Evolutionary conservation across 1,284 basidiomycete species (phyloP), one percentile per base, ranked within the genome.

Genomic region (Moniliella sp.): DNA sequence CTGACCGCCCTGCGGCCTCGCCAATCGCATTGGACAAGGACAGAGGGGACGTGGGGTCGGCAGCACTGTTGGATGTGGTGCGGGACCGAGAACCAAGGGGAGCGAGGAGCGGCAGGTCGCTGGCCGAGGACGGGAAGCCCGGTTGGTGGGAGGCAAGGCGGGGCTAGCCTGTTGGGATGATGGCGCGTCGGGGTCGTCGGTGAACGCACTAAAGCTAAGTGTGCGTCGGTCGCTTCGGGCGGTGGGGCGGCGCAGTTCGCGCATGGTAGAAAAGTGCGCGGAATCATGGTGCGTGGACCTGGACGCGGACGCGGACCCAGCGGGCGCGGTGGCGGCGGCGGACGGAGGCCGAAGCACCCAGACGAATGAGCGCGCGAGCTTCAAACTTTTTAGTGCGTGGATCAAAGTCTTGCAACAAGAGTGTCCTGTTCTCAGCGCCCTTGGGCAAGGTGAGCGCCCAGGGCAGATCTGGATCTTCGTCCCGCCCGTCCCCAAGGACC

Each of bases 401-500:
- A 23, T 23, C 21, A n/a, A 23, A 23, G n/a, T 23, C 21, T 7
- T n/a, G 7, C n/a, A 7, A 7, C 21, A 23, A 23, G 9, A 46
- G 18, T 13, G 28, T 26, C 45, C 44, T 45, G 4, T n/a, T n/a
- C n/a, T n/a, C 36, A 25, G 4, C 36, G 21, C 11, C 29, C 27
- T 13, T 31, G 30, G 25, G 39, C 40, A 23, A n/a, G n/a, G n/a
- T 23, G 21, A 23, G 21, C 21, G n/a, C 7, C 21, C 21, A 7
- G n/a, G 7, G 21, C 21, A 23, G 21, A 23, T 23, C 21, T 23
- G 21, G 8, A 23, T 7, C 7, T 18, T 58, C 53, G 30, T 57
- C 54, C 27, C 46, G 31, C 2, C 43, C 54, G 33, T 57, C 54
- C 18, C 54, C 51, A 2, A 45, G 42, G 14, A 57, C 55, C 26